phyloP scores from a whole-genome alignment of 345 rosid genomes.

The Erysimum cheiranthoides region DNA sequence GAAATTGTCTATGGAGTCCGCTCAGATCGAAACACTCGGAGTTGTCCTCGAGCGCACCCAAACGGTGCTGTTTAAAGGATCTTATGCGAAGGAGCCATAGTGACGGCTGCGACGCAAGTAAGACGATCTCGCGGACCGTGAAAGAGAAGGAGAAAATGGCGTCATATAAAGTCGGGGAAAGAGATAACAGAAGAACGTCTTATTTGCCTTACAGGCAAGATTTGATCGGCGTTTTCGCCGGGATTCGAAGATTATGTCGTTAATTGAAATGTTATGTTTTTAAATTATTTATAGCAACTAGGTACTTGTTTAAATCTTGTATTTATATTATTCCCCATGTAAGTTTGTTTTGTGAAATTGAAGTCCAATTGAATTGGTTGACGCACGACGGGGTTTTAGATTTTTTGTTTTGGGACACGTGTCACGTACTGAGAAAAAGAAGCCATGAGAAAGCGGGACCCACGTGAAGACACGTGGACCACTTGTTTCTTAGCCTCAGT shows the following conservation, averaged over 20 bases:
- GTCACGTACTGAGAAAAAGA: background rate
- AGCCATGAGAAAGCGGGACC: conserved; percentile 38
- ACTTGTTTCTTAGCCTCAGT: conserved; percentile 44
- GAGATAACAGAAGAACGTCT: conserved; percentile 20
- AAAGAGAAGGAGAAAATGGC: conserved; percentile 25
- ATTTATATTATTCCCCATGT: conserved; percentile 51
- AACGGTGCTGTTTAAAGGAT: conserved; percentile 55
- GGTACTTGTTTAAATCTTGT: conserved; percentile 53
- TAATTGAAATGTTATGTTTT: no score
- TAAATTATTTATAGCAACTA: no score
- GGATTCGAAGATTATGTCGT: conserved; percentile 17
- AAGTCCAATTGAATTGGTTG: conserved; percentile 25
- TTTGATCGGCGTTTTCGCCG: conserved; percentile 34
- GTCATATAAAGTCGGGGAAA: background rate
- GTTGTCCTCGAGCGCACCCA: background rate
- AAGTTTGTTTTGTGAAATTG: conserved; percentile 1
- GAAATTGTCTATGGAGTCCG: conserved; percentile 39
- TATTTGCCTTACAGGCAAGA: conserved; percentile 38
- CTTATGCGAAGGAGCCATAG: conserved; percentile 12
- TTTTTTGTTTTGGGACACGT: conserved; percentile 40
- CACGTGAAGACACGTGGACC: conserved; percentile 52
- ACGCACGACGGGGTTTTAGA: conserved; percentile 43
- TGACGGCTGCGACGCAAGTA: conserved; percentile 5
- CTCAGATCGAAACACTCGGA: conserved; percentile 29
- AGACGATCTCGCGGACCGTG: background rate